These are phyloP conservation scores for Punica granatum DNA, from an alignment of 345 rosid genomes.

Conservation along the genomic window DNA sequence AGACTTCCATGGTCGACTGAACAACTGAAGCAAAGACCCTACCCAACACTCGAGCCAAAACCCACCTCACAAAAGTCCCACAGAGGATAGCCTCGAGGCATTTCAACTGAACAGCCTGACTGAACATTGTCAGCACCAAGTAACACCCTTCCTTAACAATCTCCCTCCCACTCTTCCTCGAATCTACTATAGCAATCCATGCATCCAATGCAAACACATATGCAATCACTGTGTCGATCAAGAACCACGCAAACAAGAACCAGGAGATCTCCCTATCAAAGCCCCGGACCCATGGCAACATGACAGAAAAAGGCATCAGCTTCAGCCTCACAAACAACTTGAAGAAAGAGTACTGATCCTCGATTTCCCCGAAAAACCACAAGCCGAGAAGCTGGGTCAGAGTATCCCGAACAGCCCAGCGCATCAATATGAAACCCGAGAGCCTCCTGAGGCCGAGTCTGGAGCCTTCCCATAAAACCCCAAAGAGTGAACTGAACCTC, in stretches of 20 bases:
- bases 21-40: conserved; percentile 43
- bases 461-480: conserved; percentile 64
- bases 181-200: conserved; percentile 78
- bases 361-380: conserved; percentile 82
- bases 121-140: conserved; percentile 58
- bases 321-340: conserved; percentile 79
- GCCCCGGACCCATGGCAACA: conserved; percentile 77
- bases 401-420: conserved; percentile 92
- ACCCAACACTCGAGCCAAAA: conserved; percentile 42
- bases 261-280: conserved; percentile 82
- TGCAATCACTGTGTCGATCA: conserved; percentile 60
- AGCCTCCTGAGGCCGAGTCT: conserved; percentile 71
- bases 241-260: conserved; percentile 76
- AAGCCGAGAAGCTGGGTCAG: conserved; percentile 76
- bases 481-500: conserved; percentile 43
- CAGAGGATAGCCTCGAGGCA: conserved; percentile 76
- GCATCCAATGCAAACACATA: conserved; percentile 70
- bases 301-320: conserved; percentile 82
- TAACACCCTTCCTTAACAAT: conserved; percentile 83
- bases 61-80: conserved; percentile 64
- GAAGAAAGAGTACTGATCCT: conserved; percentile 83
- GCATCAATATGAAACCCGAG: conserved; percentile 74
- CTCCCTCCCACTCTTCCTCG: conserved; percentile 79
- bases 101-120: conserved; percentile 72
- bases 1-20: conserved; percentile 79